Evolutionary conservation across 2,329 filamentous ascomycete species (phyloP), one percentile per base, ranked within the genome.

Genomic region (Xylariaceae sp.): DNA sequence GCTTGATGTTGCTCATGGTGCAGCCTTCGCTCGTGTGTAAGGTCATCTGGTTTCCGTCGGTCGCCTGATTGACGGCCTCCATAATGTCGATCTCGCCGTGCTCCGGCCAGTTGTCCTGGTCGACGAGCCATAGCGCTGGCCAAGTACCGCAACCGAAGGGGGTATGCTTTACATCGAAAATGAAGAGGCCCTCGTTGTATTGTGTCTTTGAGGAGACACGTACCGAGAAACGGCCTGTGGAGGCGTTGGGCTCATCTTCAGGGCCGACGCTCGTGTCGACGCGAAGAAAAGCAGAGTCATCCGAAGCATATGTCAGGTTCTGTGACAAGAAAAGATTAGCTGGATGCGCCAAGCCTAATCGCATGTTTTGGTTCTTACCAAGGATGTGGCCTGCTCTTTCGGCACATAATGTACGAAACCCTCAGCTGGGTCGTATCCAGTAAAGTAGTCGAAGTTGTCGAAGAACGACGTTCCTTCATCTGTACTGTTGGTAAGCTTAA

Each of bases 51-150:
- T 81, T 82, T 24, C 79, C 79, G 13, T 68, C 61, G 2, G 61
- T 64, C 30, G 65, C 78, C 37, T 69, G 59, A 60, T 83, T 82
- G 41, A 71, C 69, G 8, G 76, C 67, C 58, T 83, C 79, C 60
- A 83, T 70, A 18, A 83, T 55, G 56, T 83, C 79, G 45, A 83
- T 82, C 59, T 85, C 82, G 44, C 81, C 81, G 48, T 83, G 70
- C 4, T 58, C 51, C 3, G 83, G 81, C 82, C 81, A 83, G 63
- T 81, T 73, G 50, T 57, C 62, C 1, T 69, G 64, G 56, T 86
- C 82, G 0, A 71, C 69, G 6, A 86, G 67, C 83, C 83, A 86
- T 9, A 87, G 69, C 0, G 83, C 73, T 2, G 79, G 78, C 82
- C 78, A 85, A 17, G 73, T 79, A 3, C 71, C 79, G 54, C 81